Base-by-base conservation (phyloP, 1,139 yeast species). In the Yamadazyma diddensiae region DNA sequence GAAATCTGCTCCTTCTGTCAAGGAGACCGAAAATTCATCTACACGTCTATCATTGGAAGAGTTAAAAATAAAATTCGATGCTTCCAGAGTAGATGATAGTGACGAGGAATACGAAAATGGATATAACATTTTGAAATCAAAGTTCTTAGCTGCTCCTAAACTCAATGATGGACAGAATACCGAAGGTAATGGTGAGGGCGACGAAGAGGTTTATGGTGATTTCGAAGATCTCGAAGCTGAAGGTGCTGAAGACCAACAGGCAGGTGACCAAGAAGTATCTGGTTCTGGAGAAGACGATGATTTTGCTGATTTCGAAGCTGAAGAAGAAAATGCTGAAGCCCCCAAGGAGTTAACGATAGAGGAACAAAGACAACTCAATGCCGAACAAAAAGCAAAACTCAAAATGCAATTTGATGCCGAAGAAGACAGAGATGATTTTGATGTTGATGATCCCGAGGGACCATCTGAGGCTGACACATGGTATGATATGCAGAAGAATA, bases 401-500 rank as follows among this genome's bases (percentile, higher is more conserved):
- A 79, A 88, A 41, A 68, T 85, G 49, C 97, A 92, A 54, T 87
- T 92, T 50, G 97, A 88, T 53, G 94, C 85, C 47, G 94, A 84
- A 60, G 95, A 86, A 57, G 90, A 82, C 43, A 71, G 85, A 29
- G 88, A 84, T 39, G 88, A 84, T 39, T 73, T 75, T 45, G 83
- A 80, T 3, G 85, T 77, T 10, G 85, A 79, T 39, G 87, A 81
- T 42, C 82, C 82, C 14, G 88, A 82, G 55, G 83, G 81, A 23
- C 82, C 71, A 39, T 79, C 77, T 18, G 84, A 81, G 52, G 84
- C 83, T 28, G 97, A 92, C 48, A 88, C 96, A 1, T 94, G 98
- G 98, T 94, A 92, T 56, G 97, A 92, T 55, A 77, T 85, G 58
- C 97, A 94, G 59, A 94, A 94, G 62, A 94, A 95, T 41, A 92